Evolutionary conservation across 31 red algal species (phyloP), one percentile per base, ranked within the genome.

Genomic region (Porphyra umbilicalis): DNA sequence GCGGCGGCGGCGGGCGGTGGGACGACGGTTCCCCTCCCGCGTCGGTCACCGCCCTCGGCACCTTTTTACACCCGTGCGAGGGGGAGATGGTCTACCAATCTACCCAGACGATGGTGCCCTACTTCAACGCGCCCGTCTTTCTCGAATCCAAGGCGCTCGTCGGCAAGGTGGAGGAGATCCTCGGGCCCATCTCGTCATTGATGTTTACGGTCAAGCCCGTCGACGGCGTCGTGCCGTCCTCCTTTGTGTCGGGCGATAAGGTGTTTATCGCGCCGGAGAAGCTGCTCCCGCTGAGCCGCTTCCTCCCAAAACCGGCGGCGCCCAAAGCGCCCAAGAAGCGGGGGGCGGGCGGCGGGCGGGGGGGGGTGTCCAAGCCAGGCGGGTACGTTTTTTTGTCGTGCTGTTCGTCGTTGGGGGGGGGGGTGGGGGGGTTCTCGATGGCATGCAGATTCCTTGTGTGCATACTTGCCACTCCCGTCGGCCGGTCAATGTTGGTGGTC

Each of bases 71-170:
- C 46, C 84, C 87, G 9, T 99, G 97, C 71, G 79, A 99, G 77
- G 92, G 87, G 44, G 97, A 99, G 79, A 94, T 99, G 88, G 92
- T 99, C 13, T 99, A 95, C 84, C 80, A 83, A 13, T 91, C 92
- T 83, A 94, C 86, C 30, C 75, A 76, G 36, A 87, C 91, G 79
- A 86, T 89, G 79, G 90, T 99, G 32, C 97, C 97, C 0, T 87
- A 91, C 79, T 99, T 99, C 83, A 99, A 99, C 57, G 97, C 97
- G 36, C 85, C 92, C 33, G 89, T 99, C n/a, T 99, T 79, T 82
- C 77, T 96, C 37, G 93, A 99, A 79, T 95, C 97, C 80, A 99
- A 99, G 79, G 89, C 89, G 32, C 91, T 94, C 83, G 90, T 99
- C 8, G 97, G 97, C 10, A 91, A 92, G 78, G 91, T 99, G 10